Base-by-base conservation (phyloP, 345 rosid genomes). In the Geranium rotundifolium region DNA sequence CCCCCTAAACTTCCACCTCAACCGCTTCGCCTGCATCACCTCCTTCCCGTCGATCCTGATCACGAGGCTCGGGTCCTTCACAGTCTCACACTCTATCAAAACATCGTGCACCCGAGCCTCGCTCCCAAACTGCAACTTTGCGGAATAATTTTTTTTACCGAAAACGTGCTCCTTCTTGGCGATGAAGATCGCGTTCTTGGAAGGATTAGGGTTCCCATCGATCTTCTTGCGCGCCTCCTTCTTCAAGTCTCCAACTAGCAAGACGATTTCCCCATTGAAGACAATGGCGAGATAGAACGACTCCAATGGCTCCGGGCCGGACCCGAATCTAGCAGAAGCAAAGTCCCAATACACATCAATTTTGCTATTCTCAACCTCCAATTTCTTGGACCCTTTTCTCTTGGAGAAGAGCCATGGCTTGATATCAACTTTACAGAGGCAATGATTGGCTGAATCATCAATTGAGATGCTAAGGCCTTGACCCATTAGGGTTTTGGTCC, bases 1-100 rank as follows among this genome's bases (percentile, higher is more conserved):
- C 3, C 98, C 98, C 8, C 97, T 79, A 75, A 92, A 92, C 79
- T 92, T 92, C 98, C 98, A 92, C 72, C 76, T 83, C 56, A 92
- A 82, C 70, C 90, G 72, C 79, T 85, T 87, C 63, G 89, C 82
- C 76, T 86, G 89, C 87, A 92, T 72, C 68, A 83, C 85, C 0
- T 72, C 74, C 87, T 84, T 84, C 19, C 85, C 76, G 62, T 89
- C 95, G 58, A 92, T 78, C 54, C 95, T 86, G 77, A 92, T 79
- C 70, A 82, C 73, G 46, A 92, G 91, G 67, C 87, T 78, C 54
- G 89, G 96, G 34, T 91, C 96, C 57, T 71, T 75, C 0, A 77
- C 19, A 0, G 88, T 82, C 69, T 89, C 96, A 65, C 96, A 92
- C 68, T 92, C 98, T 61, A 92, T 87, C 59, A 63, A 62, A 30